Percentiles rank a stretch among this genome's conserved stretches.
Conservation (phyloP, 306 rosid genomes). For the Malus domestica region DNA sequence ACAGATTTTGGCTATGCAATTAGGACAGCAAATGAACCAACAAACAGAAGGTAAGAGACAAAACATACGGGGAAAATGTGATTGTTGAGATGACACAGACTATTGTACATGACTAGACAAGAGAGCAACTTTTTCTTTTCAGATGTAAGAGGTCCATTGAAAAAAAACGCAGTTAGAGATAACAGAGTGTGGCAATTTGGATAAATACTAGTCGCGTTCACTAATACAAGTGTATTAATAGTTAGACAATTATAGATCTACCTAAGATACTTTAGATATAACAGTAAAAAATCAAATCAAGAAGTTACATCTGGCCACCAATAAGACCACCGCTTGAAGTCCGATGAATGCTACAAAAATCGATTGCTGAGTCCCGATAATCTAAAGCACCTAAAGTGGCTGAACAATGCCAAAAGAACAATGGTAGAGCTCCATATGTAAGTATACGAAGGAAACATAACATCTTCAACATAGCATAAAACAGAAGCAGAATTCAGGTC, state of each 20-base stretch:
- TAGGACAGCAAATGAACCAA: no score
- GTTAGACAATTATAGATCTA: no score
- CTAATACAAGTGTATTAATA: not conserved
- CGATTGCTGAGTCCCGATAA: not conserved
- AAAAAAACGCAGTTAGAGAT: not conserved
- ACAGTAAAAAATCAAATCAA: not conserved
- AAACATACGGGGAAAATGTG: no score
- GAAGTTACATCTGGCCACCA: not conserved
- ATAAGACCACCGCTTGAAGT: not conserved
- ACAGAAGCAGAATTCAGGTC: not conserved
- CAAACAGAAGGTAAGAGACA: no score
- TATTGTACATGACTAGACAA: no score
- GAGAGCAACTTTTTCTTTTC: no score
- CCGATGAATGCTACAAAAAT: not conserved
- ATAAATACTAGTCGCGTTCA: not conserved
- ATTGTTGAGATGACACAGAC: no score
- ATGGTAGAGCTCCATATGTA: not conserved
- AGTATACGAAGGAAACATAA: not conserved
- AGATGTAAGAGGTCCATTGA: no score
- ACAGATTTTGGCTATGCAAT: no score
- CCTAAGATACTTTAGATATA: no score
- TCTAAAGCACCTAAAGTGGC: slow-evolving; percentile 2
- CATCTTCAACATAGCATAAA: not conserved
- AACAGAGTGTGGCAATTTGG: not conserved
- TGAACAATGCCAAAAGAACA: not conserved